Conservation (phyloP, 139 green algal species). For the Mychonastes homosphaera region DNA sequence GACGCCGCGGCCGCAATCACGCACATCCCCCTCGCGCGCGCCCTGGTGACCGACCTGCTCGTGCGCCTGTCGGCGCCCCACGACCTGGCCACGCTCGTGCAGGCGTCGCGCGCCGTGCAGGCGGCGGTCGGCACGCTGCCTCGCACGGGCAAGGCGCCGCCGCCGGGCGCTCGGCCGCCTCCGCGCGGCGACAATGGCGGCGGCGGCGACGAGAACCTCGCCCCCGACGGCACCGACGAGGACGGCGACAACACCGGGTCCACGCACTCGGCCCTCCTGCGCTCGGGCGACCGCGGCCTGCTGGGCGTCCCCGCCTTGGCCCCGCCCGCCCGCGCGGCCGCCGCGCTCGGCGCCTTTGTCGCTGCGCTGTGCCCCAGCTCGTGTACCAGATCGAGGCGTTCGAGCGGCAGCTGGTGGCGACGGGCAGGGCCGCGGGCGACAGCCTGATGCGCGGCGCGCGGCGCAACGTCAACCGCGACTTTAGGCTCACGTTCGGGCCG, state of each 20-base stretch:
- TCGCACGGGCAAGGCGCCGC: too few relatives aligned
- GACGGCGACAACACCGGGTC: slow-evolving; percentile 1
- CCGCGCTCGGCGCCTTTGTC: neutral
- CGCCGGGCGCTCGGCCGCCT: too few relatives aligned
- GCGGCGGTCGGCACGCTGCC: too few relatives aligned
- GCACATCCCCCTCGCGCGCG: too few relatives aligned
- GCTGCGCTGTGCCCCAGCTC: neutral
- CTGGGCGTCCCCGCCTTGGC: neutral
- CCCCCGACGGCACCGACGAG: neutral
- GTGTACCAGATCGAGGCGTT: slow-evolving; percentile 30
- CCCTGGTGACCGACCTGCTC: too few relatives aligned
- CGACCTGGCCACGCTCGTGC: too few relatives aligned
- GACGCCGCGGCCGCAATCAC: too few relatives aligned
- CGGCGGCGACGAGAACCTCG: neutral
- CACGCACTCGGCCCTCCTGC: neutral
- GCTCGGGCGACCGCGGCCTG: neutral
- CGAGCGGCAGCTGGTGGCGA: slow-evolving; percentile 37
- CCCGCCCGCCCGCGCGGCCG: neutral
- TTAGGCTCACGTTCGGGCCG: slow-evolving; percentile 26
- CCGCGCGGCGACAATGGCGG: too few relatives aligned
- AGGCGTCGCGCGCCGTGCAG: too few relatives aligned
- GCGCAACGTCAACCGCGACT: slow-evolving; percentile 36
- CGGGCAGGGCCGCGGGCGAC: slow-evolving; percentile 23
- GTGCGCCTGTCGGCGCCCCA: too few relatives aligned
- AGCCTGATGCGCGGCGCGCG: slow-evolving; percentile 39